phyloP scores from a whole-genome alignment of 257 asterid genomes.

The Fraxinus americana region DNA sequence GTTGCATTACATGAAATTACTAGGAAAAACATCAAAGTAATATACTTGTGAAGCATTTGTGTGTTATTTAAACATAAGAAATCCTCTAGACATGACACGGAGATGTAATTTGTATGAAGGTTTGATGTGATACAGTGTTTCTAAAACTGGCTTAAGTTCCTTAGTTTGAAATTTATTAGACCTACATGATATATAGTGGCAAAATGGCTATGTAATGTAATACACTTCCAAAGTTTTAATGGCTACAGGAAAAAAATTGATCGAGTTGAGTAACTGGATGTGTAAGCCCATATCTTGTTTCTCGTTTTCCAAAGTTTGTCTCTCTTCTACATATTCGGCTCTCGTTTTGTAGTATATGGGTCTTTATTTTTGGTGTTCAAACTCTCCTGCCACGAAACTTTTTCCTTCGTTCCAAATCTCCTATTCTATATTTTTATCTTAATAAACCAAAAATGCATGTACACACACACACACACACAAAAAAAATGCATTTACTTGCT shows the following conservation, averaged over 20 bases:
- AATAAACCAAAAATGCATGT: neutral
- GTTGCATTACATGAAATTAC: neutral
- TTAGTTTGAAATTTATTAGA: too few relatives aligned
- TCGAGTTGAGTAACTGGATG: neutral
- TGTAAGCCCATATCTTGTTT: neutral
- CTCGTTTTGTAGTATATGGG: neutral
- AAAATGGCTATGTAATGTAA: neutral
- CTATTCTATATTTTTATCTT: neutral
- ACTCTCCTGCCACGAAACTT: too few relatives aligned
- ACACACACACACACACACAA: neutral
- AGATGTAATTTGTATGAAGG: neutral
- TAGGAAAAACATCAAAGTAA: neutral
- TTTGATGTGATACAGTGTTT: neutral
- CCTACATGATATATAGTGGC: neutral
- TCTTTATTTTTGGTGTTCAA: too few relatives aligned
- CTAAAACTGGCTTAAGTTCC: neutral
- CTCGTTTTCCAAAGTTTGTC: neutral
- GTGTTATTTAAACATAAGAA: too few relatives aligned
- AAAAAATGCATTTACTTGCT: neutral
- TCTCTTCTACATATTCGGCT: neutral
- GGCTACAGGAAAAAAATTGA: neutral
- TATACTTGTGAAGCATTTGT: neutral
- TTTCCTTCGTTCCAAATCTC: neutral
- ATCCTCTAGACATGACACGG: neutral
- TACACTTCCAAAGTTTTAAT: neutral